A percentile compares a stretch with the other conserved stretches of the same genome.
phyloP scores from a whole-genome alignment of 2,329 filamentous ascomycete genomes.

The Huntiella savannae region DNA sequence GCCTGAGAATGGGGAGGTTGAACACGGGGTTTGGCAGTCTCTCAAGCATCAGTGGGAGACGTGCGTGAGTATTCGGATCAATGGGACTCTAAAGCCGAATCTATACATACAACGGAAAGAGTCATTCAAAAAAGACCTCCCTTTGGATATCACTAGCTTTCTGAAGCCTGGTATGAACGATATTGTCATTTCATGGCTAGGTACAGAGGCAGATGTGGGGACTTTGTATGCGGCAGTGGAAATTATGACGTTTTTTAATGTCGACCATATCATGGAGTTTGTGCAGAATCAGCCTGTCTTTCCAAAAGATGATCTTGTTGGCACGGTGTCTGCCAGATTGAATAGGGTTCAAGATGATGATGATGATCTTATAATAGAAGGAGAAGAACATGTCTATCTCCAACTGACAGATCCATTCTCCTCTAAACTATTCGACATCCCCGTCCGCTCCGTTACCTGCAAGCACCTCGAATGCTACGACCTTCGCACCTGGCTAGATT shows the following conservation, averaged over 20 bases:
- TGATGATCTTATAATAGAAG: constrained; percentile 6
- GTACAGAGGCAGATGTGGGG: too few species aligned
- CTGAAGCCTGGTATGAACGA: too few species aligned
- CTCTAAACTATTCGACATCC: constrained; percentile 43
- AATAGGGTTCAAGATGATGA: background rate
- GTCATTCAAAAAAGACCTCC: too few species aligned
- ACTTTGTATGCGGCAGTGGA: constrained; percentile 44
- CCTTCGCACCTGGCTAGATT: constrained; percentile 58
- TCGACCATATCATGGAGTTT: constrained; percentile 24
- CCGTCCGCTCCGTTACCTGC: constrained; percentile 53
- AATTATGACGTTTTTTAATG: constrained; percentile 36
- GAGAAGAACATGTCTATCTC: constrained; percentile 41
- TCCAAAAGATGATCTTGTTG: constrained; percentile 15
- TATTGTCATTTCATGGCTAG: too few species aligned
- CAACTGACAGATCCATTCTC: constrained; percentile 51
- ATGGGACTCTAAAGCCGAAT: too few species aligned
- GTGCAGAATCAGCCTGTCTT: constrained; percentile 21
- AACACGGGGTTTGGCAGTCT: too few species aligned
- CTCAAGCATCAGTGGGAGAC: too few species aligned
- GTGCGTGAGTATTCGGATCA: too few species aligned
- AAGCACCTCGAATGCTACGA: constrained; percentile 79
- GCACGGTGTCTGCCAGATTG: background rate
- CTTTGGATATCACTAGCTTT: too few species aligned
- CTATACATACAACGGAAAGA: too few species aligned
- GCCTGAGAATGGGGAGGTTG: too few species aligned